Evolutionary conservation across 2,329 filamentous ascomycete genomes (phyloP).

Genomic region (Talaromyces sp.): DNA sequence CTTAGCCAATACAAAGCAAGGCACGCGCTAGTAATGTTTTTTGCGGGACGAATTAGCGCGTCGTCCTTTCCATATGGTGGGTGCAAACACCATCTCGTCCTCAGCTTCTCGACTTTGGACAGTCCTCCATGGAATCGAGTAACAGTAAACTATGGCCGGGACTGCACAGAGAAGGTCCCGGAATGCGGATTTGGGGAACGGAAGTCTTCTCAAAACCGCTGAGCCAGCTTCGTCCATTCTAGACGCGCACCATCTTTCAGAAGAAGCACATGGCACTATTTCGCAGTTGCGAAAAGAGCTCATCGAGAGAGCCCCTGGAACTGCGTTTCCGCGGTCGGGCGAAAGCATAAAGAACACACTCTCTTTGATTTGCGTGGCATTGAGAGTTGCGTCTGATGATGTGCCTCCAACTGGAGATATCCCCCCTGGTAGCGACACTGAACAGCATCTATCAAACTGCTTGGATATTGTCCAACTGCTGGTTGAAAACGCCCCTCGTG

Average conservation of each 20-base stretch:
- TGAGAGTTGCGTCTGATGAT: conserved; percentile 63
- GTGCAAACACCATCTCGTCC: background rate
- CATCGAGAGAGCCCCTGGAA: conserved; percentile 40
- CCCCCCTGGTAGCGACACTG: conserved; percentile 44
- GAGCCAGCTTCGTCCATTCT: conserved; percentile 66
- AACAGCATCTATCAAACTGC: conserved; percentile 55
- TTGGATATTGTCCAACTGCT: conserved; percentile 73
- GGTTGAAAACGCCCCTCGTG: conserved; percentile 66
- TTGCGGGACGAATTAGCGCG: background rate
- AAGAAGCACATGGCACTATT: conserved; percentile 65
- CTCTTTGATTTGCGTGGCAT: conserved; percentile 78
- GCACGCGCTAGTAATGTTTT: background rate
- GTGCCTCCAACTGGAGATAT: conserved; percentile 49
- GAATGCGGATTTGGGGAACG: conserved; percentile 16
- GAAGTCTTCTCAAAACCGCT: conserved; percentile 15
- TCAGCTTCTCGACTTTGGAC: background rate
- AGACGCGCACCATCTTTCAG: conserved; percentile 74
- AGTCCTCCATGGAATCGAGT: conserved; percentile 8
- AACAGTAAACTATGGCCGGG: conserved; percentile 20
- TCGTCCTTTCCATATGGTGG: background rate
- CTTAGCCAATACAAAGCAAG: background rate
- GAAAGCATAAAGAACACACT: conserved; percentile 73
- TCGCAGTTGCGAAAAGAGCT: conserved; percentile 67
- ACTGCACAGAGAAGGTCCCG: conserved; percentile 17
- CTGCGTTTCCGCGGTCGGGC: conserved; percentile 46